A percentile compares a stretch with the other conserved stretches of the same genome.
Conservation (phyloP, 306 rosid species). For the Vicia faba region DNA sequence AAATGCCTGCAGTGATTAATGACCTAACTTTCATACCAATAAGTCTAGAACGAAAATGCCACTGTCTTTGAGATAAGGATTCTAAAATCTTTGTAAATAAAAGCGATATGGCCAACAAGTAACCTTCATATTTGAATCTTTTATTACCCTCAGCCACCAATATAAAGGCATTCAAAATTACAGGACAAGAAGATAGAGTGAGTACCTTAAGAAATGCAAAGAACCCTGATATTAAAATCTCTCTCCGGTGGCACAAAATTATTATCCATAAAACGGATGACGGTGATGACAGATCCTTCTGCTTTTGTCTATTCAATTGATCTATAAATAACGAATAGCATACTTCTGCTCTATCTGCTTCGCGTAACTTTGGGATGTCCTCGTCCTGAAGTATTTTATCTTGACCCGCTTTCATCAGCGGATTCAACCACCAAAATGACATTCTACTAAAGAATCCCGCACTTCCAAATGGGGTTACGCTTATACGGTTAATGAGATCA, state of each 20-base stretch:
- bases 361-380: conserved; percentile 63
- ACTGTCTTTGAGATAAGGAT: conserved; percentile 75
- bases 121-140: conserved; percentile 67
- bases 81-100: conserved; percentile 55
- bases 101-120: conserved; percentile 50
- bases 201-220: conserved; percentile 69
- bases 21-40: conserved; percentile 67
- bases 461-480: conserved; percentile 53
- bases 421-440: conserved; percentile 74
- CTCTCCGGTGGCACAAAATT: conserved; percentile 56
- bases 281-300: conserved; percentile 34
- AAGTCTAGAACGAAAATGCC: conserved; percentile 65
- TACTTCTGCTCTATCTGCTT: conserved; percentile 54
- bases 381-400: conserved; percentile 58
- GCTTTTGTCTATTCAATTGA: conserved; percentile 41
- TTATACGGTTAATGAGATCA: conserved; percentile 19
- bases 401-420: conserved; percentile 68
- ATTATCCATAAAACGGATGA: conserved; percentile 51
- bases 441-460: conserved; percentile 57
- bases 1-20: conserved; percentile 60
- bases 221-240: conserved; percentile 60
- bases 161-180: conserved; percentile 71
- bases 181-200: conserved; percentile 60
- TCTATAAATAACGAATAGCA: conserved; percentile 56
- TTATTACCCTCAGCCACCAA: conserved; percentile 63